Conservation (phyloP, 306 rosid genomes). For the Cicer pinnatifidum region DNA sequence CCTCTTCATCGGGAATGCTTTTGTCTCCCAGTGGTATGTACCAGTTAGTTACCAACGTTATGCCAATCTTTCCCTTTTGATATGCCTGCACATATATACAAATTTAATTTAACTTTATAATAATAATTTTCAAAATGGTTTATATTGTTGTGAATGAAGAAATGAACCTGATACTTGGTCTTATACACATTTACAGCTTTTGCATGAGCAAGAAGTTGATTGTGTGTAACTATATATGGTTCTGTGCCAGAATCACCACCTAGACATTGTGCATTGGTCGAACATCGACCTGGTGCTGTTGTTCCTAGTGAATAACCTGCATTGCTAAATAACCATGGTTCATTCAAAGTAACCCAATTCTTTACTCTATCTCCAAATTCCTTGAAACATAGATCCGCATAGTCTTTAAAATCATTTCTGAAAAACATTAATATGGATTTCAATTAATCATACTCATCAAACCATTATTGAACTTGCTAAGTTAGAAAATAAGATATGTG, state of each 20-base stretch:
- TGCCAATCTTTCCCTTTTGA: slow-evolving; percentile 56
- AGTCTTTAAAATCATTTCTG: slow-evolving; percentile 30
- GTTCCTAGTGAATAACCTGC: slow-evolving; percentile 45
- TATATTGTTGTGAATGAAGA: no score
- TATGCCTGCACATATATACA: slow-evolving; percentile 35
- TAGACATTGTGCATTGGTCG: not conserved
- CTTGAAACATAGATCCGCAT: slow-evolving; percentile 23
- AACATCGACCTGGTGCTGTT: slow-evolving; percentile 34
- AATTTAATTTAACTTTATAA: no score
- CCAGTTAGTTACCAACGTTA: slow-evolving; percentile 49
- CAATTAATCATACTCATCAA: no score
- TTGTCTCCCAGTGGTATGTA: slow-evolving; percentile 32
- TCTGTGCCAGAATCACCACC: slow-evolving; percentile 27
- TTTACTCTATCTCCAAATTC: slow-evolving; percentile 60
- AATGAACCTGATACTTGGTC: slow-evolving; percentile 26
- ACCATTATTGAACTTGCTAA: no score
- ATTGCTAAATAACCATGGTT: slow-evolving; percentile 42
- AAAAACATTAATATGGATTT: not conserved
- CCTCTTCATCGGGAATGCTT: not conserved
- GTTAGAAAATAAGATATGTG: no score
- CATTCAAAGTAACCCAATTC: slow-evolving; percentile 63
- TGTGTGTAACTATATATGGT: no score
- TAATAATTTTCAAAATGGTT: no score
- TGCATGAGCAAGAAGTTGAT: slow-evolving; percentile 12
- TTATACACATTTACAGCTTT: slow-evolving; percentile 3